Conservation (phyloP, 805 yeast species). For the Candida khao-thaluensis region DNA sequence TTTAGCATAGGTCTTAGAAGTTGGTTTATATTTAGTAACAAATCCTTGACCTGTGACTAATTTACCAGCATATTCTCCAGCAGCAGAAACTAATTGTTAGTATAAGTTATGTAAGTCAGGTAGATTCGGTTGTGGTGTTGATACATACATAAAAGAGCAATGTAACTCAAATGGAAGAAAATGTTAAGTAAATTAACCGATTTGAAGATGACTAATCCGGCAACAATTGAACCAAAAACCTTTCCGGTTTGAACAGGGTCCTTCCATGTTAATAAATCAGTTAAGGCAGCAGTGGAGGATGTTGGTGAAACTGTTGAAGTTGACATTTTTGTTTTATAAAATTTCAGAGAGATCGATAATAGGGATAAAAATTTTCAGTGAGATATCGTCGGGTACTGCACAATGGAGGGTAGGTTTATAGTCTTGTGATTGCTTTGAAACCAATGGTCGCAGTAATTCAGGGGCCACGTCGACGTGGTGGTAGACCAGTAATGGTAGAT, state of each 20-base stretch:
- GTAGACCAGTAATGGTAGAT: no score
- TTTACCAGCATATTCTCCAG: slow-evolving; percentile 76
- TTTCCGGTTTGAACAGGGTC: slow-evolving; percentile 76
- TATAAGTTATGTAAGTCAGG: slow-evolving; percentile 12
- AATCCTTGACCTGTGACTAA: slow-evolving; percentile 75
- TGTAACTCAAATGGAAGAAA: slow-evolving; percentile 57
- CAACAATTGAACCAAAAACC: slow-evolving; percentile 63
- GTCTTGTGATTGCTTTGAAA: slow-evolving; percentile 12
- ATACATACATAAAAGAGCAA: slow-evolving; percentile 48
- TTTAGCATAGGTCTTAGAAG: slow-evolving; percentile 38
- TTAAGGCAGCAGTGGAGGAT: slow-evolving; percentile 11
- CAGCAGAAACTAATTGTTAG: slow-evolving; percentile 52
- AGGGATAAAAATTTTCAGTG: slow-evolving; percentile 12
- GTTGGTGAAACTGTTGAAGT: slow-evolving; percentile 12
- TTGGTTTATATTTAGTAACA: slow-evolving; percentile 72
- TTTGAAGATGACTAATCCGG: slow-evolving; percentile 56
- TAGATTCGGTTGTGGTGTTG: no score
- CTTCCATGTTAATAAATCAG: slow-evolving; percentile 64
- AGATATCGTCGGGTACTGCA: slow-evolving; percentile 8
- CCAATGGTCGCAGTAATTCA: no score
- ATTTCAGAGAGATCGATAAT: slow-evolving; percentile 1
- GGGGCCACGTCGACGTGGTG: no score
- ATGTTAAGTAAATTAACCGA: slow-evolving; percentile 61
- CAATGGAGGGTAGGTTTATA: neutral
- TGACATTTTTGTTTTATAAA: slow-evolving; percentile 12